A percentile compares a stretch with the other conserved stretches of the same genome.
These are phyloP conservation scores for Xylaria sp. DNA, from an alignment of 2,329 filamentous ascomycete species.

Conservation along the genomic window DNA sequence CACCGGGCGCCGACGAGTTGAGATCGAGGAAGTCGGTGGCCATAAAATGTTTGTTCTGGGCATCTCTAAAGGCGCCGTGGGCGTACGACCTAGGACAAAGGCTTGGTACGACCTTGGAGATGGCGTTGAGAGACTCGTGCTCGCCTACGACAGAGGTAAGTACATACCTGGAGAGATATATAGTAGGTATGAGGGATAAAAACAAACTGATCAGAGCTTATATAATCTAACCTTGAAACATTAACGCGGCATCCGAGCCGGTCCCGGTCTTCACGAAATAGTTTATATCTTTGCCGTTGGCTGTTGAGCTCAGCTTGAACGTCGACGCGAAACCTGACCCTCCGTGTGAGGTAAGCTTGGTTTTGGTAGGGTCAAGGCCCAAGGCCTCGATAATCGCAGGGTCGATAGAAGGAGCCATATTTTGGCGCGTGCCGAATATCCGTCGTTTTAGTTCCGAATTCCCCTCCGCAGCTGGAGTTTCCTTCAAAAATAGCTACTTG, in stretches of 20 bases:
- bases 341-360: slow-evolving; percentile 65
- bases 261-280: slow-evolving; percentile 77
- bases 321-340: slow-evolving; percentile 73
- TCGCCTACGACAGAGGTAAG: slow-evolving; percentile 64
- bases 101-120: slow-evolving; percentile 71
- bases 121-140: slow-evolving; percentile 81
- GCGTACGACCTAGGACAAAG: slow-evolving; percentile 79
- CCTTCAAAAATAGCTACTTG: not conserved
- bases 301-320: slow-evolving; percentile 57
- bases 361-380: slow-evolving; percentile 57
- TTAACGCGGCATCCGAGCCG: slow-evolving; percentile 63
- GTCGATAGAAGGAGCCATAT: slow-evolving; percentile 60
- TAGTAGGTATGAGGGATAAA: not conserved
- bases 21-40: slow-evolving; percentile 84
- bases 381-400: slow-evolving; percentile 66
- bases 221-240: slow-evolving; percentile 68
- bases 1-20: slow-evolving; percentile 47
- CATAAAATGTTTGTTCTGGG: slow-evolving; percentile 60
- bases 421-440: not conserved
- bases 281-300: slow-evolving; percentile 55
- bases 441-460: not conserved
- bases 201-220: not conserved
- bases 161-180: not conserved
- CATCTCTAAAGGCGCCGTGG: slow-evolving; percentile 65
- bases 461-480: not conserved